These are phyloP conservation scores for Xylaria cubensis DNA, from an alignment of 495 filamentous ascomycete genomes.

Conservation along the genomic window DNA sequence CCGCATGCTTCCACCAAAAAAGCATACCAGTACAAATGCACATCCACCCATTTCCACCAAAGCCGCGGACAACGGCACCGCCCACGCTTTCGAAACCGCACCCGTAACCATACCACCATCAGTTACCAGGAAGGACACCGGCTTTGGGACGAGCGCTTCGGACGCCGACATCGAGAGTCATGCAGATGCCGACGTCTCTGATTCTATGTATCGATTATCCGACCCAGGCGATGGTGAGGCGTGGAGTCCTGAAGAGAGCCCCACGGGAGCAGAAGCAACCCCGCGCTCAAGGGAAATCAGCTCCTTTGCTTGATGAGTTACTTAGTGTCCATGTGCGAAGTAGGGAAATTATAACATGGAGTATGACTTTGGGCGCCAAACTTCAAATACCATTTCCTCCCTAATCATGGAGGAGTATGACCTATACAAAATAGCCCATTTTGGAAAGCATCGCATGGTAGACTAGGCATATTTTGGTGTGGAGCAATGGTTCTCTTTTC, in stretches of 20 bases:
- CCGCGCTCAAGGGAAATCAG: background rate
- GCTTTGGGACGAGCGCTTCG: slow-evolving; percentile 38
- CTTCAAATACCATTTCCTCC: background rate
- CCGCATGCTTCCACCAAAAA: background rate
- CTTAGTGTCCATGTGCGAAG: background rate
- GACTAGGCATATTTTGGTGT: background rate
- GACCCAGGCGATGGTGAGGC: background rate
- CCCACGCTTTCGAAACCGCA: slow-evolving; percentile 26
- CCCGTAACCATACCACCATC: slow-evolving; percentile 34
- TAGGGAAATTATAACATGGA: background rate
- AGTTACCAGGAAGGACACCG: slow-evolving; percentile 18
- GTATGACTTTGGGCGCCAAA: background rate
- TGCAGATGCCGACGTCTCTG: slow-evolving; percentile 34
- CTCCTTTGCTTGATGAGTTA: slow-evolving; percentile 11
- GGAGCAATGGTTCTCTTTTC: background rate
- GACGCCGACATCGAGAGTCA: slow-evolving; percentile 40
- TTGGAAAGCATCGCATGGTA: slow-evolving; percentile 12
- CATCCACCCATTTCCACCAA: background rate
- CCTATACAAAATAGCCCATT: background rate
- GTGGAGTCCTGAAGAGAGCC: background rate
- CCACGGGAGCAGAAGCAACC: background rate
- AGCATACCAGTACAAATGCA: background rate
- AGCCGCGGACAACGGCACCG: background rate
- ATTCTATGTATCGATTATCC: background rate
- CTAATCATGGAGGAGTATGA: background rate